Evolutionary conservation across 106 monocot genomes (phyloP), one percentile per base, ranked within the genome.

Genomic region (Apostasia ramifera): DNA sequence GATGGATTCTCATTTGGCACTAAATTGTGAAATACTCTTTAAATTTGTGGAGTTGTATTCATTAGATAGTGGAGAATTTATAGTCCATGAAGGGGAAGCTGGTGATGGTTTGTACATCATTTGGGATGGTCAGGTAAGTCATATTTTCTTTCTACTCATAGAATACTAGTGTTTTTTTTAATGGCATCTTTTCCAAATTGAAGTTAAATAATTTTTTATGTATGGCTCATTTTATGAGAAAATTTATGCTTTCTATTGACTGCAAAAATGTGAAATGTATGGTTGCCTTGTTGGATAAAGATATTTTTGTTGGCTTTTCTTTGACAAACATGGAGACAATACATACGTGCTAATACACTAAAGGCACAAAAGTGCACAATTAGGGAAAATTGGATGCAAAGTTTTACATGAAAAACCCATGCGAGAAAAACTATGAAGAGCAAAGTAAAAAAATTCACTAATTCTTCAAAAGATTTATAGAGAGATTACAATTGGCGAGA

Each of bases 91-190:
- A 57, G 92, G 89, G 52, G 84, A 97, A 67, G 60, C 73, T 47
- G 86, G 80, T 4, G 80, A 82, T 41, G 88, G 82, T 6, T 70
- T 97, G 53, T 97, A 87, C 69, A 82, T 97, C 53, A 83, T 97
- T 48, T 92, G 80, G 86, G 84, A 89, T 57, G 95, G 92, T 44
- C 55, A 82, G 89, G 95, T 97, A 80, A 26, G 45, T 56, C 4
- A 13, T 56, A n/a, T n/a, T 56, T 56, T 10, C 14, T 56, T 10
- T 12, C 14, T 12, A 13, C 4, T 14, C 56, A 14, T 10, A 11
- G 60, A 44, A 1, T 13, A 44, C 4, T 50, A 5, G 8, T 50
- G 50, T 5, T 5, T 5, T 8, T 50, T 5, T 50, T 50, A 8
- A 4, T 50, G 8, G 8, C 8, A 50, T 5, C 4, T 50, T 50